These are phyloP conservation scores for Pinus taeda DNA, from an alignment of 75 land plant genomes.

Conservation along the genomic window DNA sequence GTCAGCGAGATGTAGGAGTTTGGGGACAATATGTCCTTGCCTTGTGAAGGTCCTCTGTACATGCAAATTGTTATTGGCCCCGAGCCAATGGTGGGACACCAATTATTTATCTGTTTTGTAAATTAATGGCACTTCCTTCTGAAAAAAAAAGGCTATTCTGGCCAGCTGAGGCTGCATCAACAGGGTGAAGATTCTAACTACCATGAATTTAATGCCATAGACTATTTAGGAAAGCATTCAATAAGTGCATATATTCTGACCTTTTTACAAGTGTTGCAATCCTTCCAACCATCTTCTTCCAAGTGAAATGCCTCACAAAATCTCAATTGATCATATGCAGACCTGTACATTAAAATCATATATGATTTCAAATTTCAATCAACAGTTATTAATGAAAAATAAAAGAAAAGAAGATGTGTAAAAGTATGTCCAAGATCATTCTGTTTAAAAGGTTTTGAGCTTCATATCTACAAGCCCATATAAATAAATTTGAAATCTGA, in stretches of 20 bases:
- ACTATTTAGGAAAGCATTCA: neutral
- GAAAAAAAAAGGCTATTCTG: too few relatives aligned
- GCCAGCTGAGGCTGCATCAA: too few relatives aligned
- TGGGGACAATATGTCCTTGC: too few relatives aligned
- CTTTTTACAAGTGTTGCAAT: slow-evolving; percentile 56
- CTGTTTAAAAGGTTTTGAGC: neutral
- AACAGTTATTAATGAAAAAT: neutral
- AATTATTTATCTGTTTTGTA: too few relatives aligned
- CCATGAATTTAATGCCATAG: too few relatives aligned
- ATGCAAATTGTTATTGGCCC: too few relatives aligned
- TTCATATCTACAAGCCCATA: neutral
- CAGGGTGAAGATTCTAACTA: too few relatives aligned
- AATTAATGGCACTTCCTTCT: too few relatives aligned
- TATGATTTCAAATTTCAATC: neutral
- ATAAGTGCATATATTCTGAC: slow-evolving; percentile 14
- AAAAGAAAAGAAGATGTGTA: neutral
- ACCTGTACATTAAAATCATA: slow-evolving; percentile 18
- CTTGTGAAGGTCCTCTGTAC: too few relatives aligned
- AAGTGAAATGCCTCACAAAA: slow-evolving; percentile 56
- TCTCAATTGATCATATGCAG: slow-evolving; percentile 45
- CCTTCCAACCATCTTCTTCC: slow-evolving; percentile 67
- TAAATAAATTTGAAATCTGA: neutral
- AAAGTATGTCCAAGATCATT: neutral
- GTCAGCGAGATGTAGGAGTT: too few relatives aligned
- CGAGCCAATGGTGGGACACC: too few relatives aligned